Evolutionary conservation across 371 early-diverging fungal genomes (phyloP), one percentile per base, ranked within the genome.

Genomic region (Blastocladiella emersonii): DNA sequence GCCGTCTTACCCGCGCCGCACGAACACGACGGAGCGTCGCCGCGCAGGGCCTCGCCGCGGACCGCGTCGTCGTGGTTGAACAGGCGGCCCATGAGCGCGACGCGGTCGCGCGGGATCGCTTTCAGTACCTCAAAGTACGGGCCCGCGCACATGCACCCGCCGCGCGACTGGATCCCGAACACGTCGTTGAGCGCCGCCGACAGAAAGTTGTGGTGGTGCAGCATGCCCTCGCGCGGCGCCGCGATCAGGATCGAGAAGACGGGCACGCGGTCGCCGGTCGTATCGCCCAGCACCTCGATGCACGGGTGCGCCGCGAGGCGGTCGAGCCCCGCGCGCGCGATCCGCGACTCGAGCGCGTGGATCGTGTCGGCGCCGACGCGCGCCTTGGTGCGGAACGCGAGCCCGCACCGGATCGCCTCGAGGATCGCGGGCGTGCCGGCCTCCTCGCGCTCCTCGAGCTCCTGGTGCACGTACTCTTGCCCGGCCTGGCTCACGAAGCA

Each of bases 371-470:
- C 21, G 30, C 17, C 19, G 13, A 51, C 25, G 10, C 25, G 15
- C 25, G 44, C 2, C 60, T 67, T 67, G 62, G 64, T 25, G 19
- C 34, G 13, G 34, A 62, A 64, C 8, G 57, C 65, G 15, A 67
- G 23, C 21, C 68, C 68, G 25, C 60, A 59, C 2, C 68, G 64
- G 34, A 67, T 63, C 34, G 34, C 17, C 17, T 34, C 68, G 27
- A 67, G 7, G 27, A 67, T 48, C 34, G 61, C 68, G 5, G 68
- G 64, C n/a, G 63, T 67, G 2, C 63, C 62, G 34, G 56, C 66
- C 43, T 66, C 66, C 39, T 66, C 66, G 23, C 66, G 57, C 34
- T 36, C 57, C 35, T 39, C 66, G 21, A 48, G 32, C 21, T 66
- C 56, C n/a, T 36, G 15, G 5, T 44, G 27, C 30, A 48, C 2